These are phyloP conservation scores for Pistacia vera DNA, from an alignment of 345 rosid species.

Conservation along the genomic window DNA sequence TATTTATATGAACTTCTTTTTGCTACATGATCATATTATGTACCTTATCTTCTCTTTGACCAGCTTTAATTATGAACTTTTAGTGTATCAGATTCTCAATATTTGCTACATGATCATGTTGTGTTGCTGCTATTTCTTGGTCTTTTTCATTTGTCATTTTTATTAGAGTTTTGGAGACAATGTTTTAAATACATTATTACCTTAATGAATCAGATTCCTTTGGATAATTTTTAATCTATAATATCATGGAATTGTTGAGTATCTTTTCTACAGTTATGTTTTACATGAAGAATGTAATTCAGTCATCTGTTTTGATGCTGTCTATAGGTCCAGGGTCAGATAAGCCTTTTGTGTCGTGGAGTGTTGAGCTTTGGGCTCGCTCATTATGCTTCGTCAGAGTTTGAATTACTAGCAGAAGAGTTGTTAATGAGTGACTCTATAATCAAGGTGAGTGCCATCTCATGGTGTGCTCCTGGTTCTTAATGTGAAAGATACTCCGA, in stretches of 20 bases:
- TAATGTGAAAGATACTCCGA: conserved; percentile 6
- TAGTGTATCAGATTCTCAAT: neutral
- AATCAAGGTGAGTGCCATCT: conserved; percentile 58
- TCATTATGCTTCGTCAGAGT: conserved; percentile 91
- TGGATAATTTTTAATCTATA: neutral
- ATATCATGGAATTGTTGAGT: neutral
- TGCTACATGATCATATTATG: neutral
- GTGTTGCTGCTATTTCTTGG: neutral
- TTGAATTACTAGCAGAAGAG: conserved; percentile 96
- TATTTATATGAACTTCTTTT: conserved; percentile 4
- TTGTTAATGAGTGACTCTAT: conserved; percentile 94
- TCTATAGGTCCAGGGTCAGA: conserved; percentile 92
- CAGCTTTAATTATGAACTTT: neutral
- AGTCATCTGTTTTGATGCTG: conserved; percentile 25
- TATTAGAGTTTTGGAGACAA: conserved; percentile 1
- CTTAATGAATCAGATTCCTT: neutral
- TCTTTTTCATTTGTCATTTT: neutral
- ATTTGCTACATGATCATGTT: neutral
- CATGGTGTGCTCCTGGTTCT: neutral
- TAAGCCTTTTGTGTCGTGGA: conserved; percentile 74
- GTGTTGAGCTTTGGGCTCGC: conserved; percentile 89
- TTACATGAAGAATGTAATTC: conserved; percentile 15
- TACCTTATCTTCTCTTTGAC: neutral
- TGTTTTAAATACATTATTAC: neutral
- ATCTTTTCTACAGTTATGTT: neutral